Conservation (phyloP, 306 rosid genomes). For the Lathyrus aphaca region DNA sequence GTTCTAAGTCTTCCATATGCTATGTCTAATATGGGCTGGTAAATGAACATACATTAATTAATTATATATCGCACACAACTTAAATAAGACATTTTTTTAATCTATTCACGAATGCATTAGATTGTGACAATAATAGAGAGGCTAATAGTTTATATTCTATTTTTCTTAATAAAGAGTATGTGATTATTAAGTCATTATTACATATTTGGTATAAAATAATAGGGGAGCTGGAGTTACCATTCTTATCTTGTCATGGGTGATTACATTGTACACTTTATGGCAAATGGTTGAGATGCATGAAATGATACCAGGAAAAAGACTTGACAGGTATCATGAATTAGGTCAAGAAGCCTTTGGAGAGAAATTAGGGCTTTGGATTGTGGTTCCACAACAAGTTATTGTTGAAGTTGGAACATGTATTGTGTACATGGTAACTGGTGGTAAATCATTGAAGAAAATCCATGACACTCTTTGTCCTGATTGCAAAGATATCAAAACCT, state of each 20-base stretch:
- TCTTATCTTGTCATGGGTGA: conserved; percentile 65
- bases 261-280: conserved; percentile 82
- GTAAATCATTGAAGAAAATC: conserved; percentile 65
- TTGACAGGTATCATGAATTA: conserved; percentile 85
- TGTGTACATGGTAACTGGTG: conserved; percentile 82
- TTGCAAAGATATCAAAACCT: conserved; percentile 46
- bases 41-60: background rate
- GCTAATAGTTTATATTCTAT: background rate
- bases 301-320: conserved; percentile 83
- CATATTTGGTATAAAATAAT: background rate
- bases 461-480: conserved; percentile 56
- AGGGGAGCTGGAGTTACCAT: conserved; percentile 77
- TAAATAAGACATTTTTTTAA: too few species aligned
- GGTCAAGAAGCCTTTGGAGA: conserved; percentile 84
- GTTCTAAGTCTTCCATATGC: conserved; percentile 90
- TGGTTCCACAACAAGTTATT: conserved; percentile 76
- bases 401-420: conserved; percentile 75
- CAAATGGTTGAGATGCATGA: conserved; percentile 98
- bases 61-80: too few species aligned
- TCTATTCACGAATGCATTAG: too few species aligned
- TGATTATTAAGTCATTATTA: background rate
- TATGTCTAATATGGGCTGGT: conserved; percentile 82
- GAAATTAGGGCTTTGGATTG: conserved; percentile 75
- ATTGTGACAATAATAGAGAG: background rate
- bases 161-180: background rate